A percentile compares a stretch with the other conserved stretches of the same genome.
phyloP scores from a whole-genome alignment of 345 rosid species.

The Eutrema japonicum region DNA sequence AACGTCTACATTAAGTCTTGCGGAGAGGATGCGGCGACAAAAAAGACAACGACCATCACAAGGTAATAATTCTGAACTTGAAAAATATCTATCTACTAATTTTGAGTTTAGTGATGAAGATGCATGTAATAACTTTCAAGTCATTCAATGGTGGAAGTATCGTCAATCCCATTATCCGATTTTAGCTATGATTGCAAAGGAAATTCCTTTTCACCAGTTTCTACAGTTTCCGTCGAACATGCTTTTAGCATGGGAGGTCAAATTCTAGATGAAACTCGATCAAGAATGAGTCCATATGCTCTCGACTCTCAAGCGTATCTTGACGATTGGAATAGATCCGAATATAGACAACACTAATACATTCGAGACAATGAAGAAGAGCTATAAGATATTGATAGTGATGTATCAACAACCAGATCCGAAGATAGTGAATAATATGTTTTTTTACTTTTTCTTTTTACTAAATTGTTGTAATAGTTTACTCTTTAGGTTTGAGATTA shows the following conservation, averaged over 20 bases:
- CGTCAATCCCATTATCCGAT: background rate
- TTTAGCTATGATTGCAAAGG: background rate
- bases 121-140: background rate
- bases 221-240: background rate
- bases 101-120: slow-evolving; percentile 16
- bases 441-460: no score
- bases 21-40: no score
- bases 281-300: background rate
- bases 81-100: no score
- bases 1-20: no score
- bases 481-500: no score
- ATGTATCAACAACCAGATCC: background rate
- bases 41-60: no score
- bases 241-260: background rate
- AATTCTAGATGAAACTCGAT: background rate
- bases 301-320: background rate
- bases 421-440: no score
- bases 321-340: background rate
- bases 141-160: background rate
- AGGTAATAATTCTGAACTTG: no score
- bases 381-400: background rate
- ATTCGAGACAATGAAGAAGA: background rate
- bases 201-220: background rate
- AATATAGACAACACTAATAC: background rate
- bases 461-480: no score